Evolutionary conservation across 345 rosid species (phyloP).

Genomic region (Camelina laxa): DNA sequence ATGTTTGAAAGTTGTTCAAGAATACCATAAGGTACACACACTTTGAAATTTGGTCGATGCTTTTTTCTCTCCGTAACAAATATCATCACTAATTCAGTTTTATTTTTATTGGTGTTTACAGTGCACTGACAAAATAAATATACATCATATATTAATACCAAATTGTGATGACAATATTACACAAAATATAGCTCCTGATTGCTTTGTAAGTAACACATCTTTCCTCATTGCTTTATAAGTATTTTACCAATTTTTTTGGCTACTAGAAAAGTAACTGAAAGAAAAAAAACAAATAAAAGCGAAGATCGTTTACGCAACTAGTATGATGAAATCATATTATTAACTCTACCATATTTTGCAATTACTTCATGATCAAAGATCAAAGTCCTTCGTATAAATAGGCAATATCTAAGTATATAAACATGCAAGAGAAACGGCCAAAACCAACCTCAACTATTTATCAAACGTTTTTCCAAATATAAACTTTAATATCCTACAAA

Average conservation of each 20-base stretch:
- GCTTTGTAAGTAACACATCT: constrained; percentile 8
- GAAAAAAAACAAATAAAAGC: background rate
- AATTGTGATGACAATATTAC: background rate
- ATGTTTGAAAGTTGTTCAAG: constrained; percentile 19
- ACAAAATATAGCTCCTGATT: constrained; percentile 16
- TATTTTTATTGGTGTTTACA: constrained; percentile 1
- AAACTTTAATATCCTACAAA: too few species aligned
- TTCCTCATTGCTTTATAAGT: constrained; percentile 28
- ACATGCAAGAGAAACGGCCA: too few species aligned
- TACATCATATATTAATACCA: background rate
- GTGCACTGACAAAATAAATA: background rate
- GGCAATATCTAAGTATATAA: too few species aligned
- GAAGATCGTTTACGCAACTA: too few species aligned
- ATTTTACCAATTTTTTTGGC: background rate
- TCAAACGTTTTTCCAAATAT: too few species aligned
- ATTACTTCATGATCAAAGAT: too few species aligned
- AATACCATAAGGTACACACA: constrained; percentile 3
- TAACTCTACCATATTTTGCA: too few species aligned
- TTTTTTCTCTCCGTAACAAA: background rate
- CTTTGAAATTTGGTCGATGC: background rate
- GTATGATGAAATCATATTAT: too few species aligned
- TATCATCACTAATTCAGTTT: background rate
- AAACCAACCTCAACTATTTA: too few species aligned
- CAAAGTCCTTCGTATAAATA: too few species aligned
- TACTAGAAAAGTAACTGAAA: too few species aligned